Evolutionary conservation across 257 asterid genomes (phyloP).

Genomic region (Echites panduratus): DNA sequence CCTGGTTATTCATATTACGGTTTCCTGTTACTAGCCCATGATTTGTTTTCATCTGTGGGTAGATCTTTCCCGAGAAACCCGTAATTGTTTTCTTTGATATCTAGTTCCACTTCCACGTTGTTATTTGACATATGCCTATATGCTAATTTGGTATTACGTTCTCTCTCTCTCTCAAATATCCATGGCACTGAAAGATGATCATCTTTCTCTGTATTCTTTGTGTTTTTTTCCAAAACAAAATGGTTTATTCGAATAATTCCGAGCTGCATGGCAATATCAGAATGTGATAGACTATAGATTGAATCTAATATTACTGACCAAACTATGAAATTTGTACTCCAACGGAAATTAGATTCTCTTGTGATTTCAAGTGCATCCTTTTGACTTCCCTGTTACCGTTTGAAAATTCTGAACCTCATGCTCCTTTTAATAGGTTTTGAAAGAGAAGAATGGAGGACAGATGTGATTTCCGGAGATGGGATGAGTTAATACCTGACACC

Average conservation of each 20-base stretch:
- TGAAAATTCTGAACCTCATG: not conserved
- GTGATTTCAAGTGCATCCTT: constrained; percentile 3
- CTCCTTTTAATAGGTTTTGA: not conserved
- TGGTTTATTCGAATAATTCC: not conserved
- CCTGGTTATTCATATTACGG: not conserved
- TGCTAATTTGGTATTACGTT: not conserved
- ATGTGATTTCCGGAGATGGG: constrained; percentile 48
- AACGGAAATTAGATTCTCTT: not conserved
- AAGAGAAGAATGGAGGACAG: constrained; percentile 44
- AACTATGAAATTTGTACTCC: not conserved
- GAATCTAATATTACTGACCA: not conserved
- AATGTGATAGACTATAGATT: not conserved
- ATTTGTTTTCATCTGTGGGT: not conserved
- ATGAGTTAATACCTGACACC: constrained; percentile 77
- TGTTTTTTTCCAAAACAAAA: not conserved
- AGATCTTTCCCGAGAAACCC: not conserved
- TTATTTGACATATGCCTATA: not conserved
- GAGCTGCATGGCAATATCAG: not conserved
- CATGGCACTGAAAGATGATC: not conserved
- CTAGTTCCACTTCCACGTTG: not conserved
- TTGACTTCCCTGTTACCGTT: not conserved
- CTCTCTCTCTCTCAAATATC: not conserved
- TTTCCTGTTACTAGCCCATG: not conserved
- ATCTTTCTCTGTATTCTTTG: not conserved
- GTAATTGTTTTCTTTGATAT: not conserved